Evolutionary conservation across 345 rosid species (phyloP).

Genomic region (Rubroshorea leprosula): DNA sequence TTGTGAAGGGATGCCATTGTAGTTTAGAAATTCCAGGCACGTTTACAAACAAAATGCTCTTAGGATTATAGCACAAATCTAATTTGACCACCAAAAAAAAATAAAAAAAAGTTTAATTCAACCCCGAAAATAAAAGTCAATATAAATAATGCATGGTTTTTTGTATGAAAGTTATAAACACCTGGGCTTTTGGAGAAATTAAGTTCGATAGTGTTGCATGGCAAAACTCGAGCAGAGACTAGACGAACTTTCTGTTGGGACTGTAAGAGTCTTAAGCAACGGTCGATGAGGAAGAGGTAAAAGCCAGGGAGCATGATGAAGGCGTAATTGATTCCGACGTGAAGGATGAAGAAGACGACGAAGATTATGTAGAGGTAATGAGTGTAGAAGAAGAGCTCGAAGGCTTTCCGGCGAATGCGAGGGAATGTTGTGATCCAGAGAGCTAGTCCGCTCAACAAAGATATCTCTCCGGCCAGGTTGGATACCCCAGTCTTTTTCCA

Average conservation of each 20-base stretch:
- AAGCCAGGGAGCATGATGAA: conserved; percentile 56
- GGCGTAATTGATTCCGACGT: conserved; percentile 49
- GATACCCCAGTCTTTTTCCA: conserved; percentile 49
- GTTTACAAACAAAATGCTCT: conserved; percentile 66
- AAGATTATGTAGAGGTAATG: conserved; percentile 44
- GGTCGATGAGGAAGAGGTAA: conserved; percentile 60
- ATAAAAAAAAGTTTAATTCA: too few species aligned
- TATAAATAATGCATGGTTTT: too few species aligned
- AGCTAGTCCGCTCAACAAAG: conserved; percentile 38
- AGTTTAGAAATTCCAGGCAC: conserved; percentile 68
- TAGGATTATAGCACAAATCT: conserved; percentile 64
- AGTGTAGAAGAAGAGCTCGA: conserved; percentile 54
- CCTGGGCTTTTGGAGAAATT: conserved; percentile 41
- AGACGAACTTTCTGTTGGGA: conserved; percentile 36
- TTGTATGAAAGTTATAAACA: neutral
- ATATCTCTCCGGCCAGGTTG: conserved; percentile 53
- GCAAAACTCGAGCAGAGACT: conserved; percentile 47
- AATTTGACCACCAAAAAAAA: neutral
- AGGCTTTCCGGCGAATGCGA: conserved; percentile 38
- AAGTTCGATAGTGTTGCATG: conserved; percentile 42
- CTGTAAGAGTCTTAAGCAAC: conserved; percentile 59
- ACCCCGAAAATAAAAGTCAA: too few species aligned
- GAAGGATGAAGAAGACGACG: conserved; percentile 50
- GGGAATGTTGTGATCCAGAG: conserved; percentile 59
- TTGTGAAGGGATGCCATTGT: conserved; percentile 94